Evolutionary conservation across 2,329 filamentous ascomycete species (phyloP), one percentile per base, ranked within the genome.

Genomic region (Alternaria ethzedia): DNA sequence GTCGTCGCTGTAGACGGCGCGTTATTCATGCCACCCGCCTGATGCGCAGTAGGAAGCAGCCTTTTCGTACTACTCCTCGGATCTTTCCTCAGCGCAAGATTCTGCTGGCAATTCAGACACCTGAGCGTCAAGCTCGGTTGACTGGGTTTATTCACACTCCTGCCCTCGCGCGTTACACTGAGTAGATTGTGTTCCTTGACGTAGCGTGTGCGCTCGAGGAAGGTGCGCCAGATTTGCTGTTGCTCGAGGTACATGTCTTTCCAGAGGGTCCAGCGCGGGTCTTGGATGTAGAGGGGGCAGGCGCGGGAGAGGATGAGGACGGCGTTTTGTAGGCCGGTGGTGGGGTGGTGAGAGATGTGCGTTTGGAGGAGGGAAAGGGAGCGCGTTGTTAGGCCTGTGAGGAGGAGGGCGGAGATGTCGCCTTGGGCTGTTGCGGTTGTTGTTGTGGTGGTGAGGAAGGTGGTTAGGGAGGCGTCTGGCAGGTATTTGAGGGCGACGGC

Each of bases 401-500:
- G 85, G 3, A 94, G 87, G 44, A 96, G 87, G 30, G 90, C 92
- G 78, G 94, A 91, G 54, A 94, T 87, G 71, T 94, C 89, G 51
- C 92, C 92, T 4, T 87, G 86, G 12, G 83, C 81, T 54, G 90
- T 86, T 15, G 89, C 87, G 44, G 86, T 84, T 5, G 84, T 81
- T 12, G 90, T 88, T 68, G 91, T 86, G 25, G 74, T 69, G 47
- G 79, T 75, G 51, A 85, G 75, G 72, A 85, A 85, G 17, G 80
- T 74, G 3, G 76, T 74, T 6, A 86, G 77, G 21, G 80, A 75
- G 5, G 78, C 77, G 67, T 89, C 86, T 26, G 87, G 83, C 26
- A 96, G 87, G 86, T 93, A 95, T 51, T 83, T 83, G 1, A 95
- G 83, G 1, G 92, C 93, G 26, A 95, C 87, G 59, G 89, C 91